Evolutionary conservation across 2,329 filamentous ascomycete genomes (phyloP), one percentile per base, ranked within the genome.

Genomic region (Sporothrix mexicana): DNA sequence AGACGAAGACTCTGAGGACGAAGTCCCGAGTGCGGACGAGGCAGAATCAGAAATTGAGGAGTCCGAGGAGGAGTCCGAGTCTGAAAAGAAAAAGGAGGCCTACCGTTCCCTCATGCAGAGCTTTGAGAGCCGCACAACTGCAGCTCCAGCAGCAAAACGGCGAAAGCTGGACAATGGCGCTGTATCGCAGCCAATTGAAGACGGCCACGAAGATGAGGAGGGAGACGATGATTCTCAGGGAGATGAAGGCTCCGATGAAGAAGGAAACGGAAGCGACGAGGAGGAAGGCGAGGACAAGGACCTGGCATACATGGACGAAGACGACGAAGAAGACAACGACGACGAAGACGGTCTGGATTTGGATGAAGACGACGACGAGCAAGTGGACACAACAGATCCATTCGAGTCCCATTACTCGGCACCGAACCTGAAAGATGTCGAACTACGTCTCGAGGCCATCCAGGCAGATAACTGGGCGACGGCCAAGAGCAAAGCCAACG

Each of bases 341-440:
- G 4, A 41, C 10, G 79, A 80, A 6, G 81, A 83, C 13, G 79
- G 30, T 36, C 30, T 36, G 30, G 30, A 7, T 36, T 36, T 36
- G 30, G 30, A 80, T 6, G 84, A 85, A 67, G 86, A 88, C 59
- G 84, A 87, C 15, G 85, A 86, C 66, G 85, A 89, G 75, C 80
- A 83, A 41, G 82, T 77, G 5, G 82, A 82, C 73, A 75, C 81
- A 1, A 79, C 80, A 6, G 93, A 97, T 80, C 92, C 93, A 0
- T 98, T 97, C 78, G 92, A 96, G 75, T 82, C 84, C 8, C 95
- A 98, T 81, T 97, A 97, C 79, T 88, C 89, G 47, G 85, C 85
- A 57, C 89, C 90, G 0, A 87, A 95, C 62, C 88, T 92, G 67
- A 84, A 86, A 6, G 81, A 87, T 57, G 82, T 94, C 8, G 82